Base-by-base conservation (phyloP, 192 early-diverging fungal genomes). In the Coemansia javaensis region DNA sequence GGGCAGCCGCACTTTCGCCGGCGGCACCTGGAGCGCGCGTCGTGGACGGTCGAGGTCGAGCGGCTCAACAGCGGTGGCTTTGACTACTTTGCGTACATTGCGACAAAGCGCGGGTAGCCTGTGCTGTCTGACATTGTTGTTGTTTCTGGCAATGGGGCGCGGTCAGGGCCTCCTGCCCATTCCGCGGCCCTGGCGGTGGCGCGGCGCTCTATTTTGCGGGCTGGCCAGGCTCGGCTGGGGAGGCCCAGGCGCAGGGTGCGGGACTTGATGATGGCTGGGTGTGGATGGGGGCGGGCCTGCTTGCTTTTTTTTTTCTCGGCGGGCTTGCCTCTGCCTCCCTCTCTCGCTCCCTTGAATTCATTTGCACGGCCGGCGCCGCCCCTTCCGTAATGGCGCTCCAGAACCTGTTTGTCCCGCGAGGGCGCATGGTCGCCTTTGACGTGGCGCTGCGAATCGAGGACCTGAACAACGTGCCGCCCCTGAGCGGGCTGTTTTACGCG, bases 1-100 rank as follows among this genome's bases (percentile, higher is more conserved):
- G 89, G 86, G 16, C 90, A 91, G 70, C 91, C 91, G 43, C 91
- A 92, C 56, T 94, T 94, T 56, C 79, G 89, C 35, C 81, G 75
- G 52, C 59, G 80, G 42, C 85, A 90, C 56, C 66, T 92, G 40
- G 71, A 80, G 52, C 73, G 86, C 39, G 65, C 71, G 10, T 79
- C 72, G 47, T 87, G 85, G 86, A 62, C 77, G 5, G 59, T 93
- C 13, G 60, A 81, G 35, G 73, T 82, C 15, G 78, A 82, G 39
- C 89, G 80, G 20, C 53, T 87, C 43, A 87, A 87, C 15, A 83
- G 82, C 39, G 62, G 69, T 18, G 80, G 85, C 23, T 90, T 88
- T 52, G 87, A 90, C 41, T 90, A 90, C 44, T 90, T 85, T 57
- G 82, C 84, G 25, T 90, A 88, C 27, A 52, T 81, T 14, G 78